phyloP scores from a whole-genome alignment of 805 yeast genomes.

The Blastobotrys terrestris region DNA sequence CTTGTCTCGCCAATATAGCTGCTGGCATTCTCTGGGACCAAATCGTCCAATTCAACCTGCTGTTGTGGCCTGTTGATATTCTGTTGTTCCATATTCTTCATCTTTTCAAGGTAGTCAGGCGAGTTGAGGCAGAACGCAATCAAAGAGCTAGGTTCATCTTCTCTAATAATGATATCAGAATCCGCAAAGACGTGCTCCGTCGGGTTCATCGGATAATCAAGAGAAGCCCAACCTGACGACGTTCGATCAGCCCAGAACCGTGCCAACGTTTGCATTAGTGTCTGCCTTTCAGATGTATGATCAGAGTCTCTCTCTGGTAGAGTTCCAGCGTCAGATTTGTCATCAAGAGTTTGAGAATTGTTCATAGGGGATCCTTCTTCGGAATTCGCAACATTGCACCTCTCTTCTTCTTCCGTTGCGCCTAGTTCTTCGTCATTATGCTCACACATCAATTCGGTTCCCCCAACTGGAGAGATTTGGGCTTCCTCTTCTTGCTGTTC shows the following conservation, averaged over 20 bases:
- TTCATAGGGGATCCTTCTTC: neutral
- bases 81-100: slow-evolving; percentile 33
- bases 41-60: slow-evolving; percentile 4
- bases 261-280: slow-evolving; percentile 75
- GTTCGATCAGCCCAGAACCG: slow-evolving; percentile 98
- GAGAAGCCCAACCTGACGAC: slow-evolving; percentile 89
- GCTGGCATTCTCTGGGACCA: slow-evolving; percentile 1
- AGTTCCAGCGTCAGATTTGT: neutral
- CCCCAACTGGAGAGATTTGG: neutral
- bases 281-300: slow-evolving; percentile 54
- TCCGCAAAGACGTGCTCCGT: slow-evolving; percentile 91
- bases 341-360: neutral
- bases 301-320: slow-evolving; percentile 2
- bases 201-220: slow-evolving; percentile 71
- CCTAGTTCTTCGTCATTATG: neutral
- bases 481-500: neutral
- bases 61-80: neutral
- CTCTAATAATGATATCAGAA: slow-evolving; percentile 87
- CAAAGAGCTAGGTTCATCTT: slow-evolving; percentile 92
- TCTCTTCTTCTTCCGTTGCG: neutral
- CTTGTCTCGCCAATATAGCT: slow-evolving; percentile 9
- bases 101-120: slow-evolving; percentile 68
- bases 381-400: neutral
- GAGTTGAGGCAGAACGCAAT: slow-evolving; percentile 90
- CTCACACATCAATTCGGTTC: neutral